Evolutionary conservation across 495 filamentous ascomycete species (phyloP).

Genomic region (Lichenothelia convexa): DNA sequence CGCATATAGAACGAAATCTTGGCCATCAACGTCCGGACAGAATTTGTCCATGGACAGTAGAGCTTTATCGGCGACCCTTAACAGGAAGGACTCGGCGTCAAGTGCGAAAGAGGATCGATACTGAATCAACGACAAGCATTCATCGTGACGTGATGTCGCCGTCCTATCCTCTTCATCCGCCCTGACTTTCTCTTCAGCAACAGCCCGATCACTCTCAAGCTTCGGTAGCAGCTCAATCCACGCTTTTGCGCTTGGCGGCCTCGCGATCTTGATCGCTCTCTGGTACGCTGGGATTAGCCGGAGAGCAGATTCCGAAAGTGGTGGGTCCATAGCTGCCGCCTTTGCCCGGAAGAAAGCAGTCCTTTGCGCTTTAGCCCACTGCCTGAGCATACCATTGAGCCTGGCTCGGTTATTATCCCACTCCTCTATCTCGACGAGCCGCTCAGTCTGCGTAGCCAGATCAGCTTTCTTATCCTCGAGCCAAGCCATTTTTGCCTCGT

Average conservation of each 20-base stretch:
- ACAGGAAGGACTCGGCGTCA: background rate
- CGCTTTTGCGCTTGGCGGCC: conserved; percentile 7
- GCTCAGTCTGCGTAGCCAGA: conserved; percentile 5
- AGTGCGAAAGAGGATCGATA: background rate
- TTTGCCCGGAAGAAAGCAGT: conserved; percentile 6
- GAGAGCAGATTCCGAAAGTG: conserved; percentile 5
- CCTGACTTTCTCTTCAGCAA: conserved; percentile 3
- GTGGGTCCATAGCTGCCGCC: conserved; percentile 8
- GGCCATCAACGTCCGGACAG: background rate
- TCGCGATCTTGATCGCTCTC: conserved; percentile 9
- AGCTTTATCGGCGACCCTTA: background rate
- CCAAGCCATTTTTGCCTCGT: background rate
- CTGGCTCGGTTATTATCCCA: conserved; percentile 6
- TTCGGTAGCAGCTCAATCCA: conserved; percentile 12
- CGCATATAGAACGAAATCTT: background rate
- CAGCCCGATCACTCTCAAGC: conserved; percentile 8
- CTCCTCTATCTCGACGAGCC: conserved; percentile 2
- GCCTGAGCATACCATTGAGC: conserved; percentile 1
- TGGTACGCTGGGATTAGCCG: conserved; percentile 6
- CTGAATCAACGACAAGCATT: background rate
- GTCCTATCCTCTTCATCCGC: background rate
- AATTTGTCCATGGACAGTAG: background rate
- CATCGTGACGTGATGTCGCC: background rate
- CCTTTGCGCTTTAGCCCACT: conserved; percentile 9
- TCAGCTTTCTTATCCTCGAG: background rate